These are phyloP conservation scores for Tolypocladium ovalisporum DNA, from an alignment of 2,329 filamentous ascomycete species.

Conservation along the genomic window DNA sequence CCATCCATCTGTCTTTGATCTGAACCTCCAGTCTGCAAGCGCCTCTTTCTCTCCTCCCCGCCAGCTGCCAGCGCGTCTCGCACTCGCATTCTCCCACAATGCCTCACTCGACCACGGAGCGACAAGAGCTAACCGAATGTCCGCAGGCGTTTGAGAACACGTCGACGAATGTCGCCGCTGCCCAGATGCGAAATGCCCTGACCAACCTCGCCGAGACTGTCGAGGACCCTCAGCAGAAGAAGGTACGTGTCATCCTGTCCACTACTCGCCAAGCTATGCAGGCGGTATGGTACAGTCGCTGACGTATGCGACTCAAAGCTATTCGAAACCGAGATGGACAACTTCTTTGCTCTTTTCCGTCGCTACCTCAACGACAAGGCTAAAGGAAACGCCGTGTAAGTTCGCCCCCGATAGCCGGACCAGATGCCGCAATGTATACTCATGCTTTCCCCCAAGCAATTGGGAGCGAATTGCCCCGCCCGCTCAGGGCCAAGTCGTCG, in stretches of 20 bases:
- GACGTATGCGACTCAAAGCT: constrained; percentile 40
- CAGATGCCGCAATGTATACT: constrained; percentile 7
- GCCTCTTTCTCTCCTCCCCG: background rate
- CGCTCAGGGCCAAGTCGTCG: constrained; percentile 84
- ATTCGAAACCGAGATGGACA: constrained; percentile 99
- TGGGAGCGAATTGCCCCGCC: constrained; percentile 96
- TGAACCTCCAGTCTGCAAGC: background rate
- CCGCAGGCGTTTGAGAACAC: constrained; percentile 95
- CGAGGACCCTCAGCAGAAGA: constrained; percentile 68
- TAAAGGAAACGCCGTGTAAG: constrained; percentile 82
- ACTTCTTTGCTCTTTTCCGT: constrained; percentile 98
- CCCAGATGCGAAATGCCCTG: constrained; percentile 97
- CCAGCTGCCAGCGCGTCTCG: background rate
- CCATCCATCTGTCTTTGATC: background rate
- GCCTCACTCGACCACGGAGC: background rate
- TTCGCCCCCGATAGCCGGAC: constrained; percentile 6
- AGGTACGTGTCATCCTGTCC: constrained; percentile 45
- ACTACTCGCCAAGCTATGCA: no score
- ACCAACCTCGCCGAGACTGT: constrained; percentile 88
- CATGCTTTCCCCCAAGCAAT: constrained; percentile 45
- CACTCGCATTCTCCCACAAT: background rate
- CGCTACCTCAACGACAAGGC: constrained; percentile 98
- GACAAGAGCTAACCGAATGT: constrained; percentile 13
- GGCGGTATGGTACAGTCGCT: background rate
- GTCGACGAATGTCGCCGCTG: constrained; percentile 92